Conservation (phyloP, 179 eudicot species). For the Vitellaria paradoxa region DNA sequence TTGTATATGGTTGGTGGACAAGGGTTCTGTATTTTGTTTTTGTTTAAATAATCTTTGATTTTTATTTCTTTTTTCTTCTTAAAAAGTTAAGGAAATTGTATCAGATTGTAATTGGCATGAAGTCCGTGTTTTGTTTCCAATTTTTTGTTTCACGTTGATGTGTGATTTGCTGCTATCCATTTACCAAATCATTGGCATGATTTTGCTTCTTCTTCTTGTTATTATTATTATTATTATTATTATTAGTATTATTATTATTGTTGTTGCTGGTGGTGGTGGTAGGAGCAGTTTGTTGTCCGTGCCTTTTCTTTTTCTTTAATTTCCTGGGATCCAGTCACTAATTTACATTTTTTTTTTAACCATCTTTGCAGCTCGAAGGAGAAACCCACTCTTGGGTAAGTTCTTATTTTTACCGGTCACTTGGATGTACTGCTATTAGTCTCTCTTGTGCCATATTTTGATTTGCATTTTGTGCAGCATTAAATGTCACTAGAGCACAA, state of each 20-base stretch:
- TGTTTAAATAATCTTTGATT: neutral
- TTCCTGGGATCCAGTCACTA: neutral
- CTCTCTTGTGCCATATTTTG: neutral
- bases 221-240: neutral
- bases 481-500: neutral
- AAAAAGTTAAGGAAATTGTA: too few relatives aligned
- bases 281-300: neutral
- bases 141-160: neutral
- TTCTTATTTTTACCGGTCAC: neutral
- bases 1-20: too few relatives aligned
- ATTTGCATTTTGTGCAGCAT: neutral
- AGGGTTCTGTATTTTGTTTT: neutral
- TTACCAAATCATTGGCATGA: neutral
- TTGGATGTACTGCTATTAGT: neutral
- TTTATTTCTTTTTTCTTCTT: neutral
- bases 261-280: too few relatives aligned
- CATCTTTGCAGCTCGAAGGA: conserved; percentile 95
- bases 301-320: neutral
- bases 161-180: neutral
- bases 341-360: conserved; percentile 5
- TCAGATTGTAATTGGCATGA: neutral
- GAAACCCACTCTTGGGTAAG: conserved; percentile 99
- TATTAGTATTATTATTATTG: too few relatives aligned
- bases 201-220: neutral
- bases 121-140: neutral